Conservation (phyloP, 208 protist species). For the Leishmania tropica region DNA sequence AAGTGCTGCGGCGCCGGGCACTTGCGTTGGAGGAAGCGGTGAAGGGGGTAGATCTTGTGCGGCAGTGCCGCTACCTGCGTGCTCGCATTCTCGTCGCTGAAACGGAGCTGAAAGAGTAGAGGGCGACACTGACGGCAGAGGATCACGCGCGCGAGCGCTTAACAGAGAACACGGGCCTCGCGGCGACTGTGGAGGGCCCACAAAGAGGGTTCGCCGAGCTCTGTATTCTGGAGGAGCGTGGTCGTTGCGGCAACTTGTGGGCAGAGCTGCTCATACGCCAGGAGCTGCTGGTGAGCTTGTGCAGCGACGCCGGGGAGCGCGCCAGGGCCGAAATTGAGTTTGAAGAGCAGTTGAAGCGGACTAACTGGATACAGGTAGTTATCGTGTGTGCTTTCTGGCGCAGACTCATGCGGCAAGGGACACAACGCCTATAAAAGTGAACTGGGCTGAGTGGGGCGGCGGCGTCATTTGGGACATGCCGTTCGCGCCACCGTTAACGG, state of each 20-base stretch:
- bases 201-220: background rate
- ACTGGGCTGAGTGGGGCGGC: background rate
- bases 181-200: background rate
- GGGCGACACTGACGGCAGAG: slow-evolving; percentile 1
- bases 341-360: background rate
- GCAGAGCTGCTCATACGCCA: slow-evolving; percentile 7
- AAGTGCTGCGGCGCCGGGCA: background rate
- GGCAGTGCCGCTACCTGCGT: background rate
- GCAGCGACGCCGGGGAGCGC: slow-evolving; percentile 12
- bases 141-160: background rate
- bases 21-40: background rate
- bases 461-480: background rate
- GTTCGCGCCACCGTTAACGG: background rate
- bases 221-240: background rate
- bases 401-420: background rate
- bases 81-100: slow-evolving; percentile 16
- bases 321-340: slow-evolving; percentile 10
- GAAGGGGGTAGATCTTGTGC: background rate
- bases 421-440: background rate
- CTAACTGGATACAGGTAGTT: background rate
- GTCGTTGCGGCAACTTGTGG: background rate
- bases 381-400: background rate
- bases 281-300: slow-evolving; percentile 11
- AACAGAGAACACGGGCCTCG: background rate
- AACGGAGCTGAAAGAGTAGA: slow-evolving; percentile 8